A percentile compares a stretch with the other conserved stretches of the same genome.
phyloP scores from a whole-genome alignment of 208 protist genomes.

The Giardia duodenalis region DNA sequence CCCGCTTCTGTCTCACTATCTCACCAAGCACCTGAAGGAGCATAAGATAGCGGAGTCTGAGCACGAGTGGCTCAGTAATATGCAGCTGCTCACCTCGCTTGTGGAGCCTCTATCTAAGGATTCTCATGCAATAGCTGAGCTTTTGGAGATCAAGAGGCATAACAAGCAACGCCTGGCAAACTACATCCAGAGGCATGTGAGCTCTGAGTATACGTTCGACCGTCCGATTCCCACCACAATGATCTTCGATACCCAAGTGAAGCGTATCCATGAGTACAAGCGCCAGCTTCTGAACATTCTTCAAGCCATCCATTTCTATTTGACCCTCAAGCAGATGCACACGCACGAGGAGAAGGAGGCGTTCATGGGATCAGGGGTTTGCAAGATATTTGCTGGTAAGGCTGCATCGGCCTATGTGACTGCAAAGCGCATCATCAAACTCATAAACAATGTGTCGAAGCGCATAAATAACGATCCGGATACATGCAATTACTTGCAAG shows the following conservation, averaged over 20 bases:
- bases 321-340: slow-evolving; percentile 49
- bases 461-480: slow-evolving; percentile 58
- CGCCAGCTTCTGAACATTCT: slow-evolving; percentile 65
- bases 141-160: slow-evolving; percentile 29
- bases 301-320: slow-evolving; percentile 52
- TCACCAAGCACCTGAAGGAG: slow-evolving; percentile 49
- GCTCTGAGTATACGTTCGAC: slow-evolving; percentile 31
- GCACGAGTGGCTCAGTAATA: slow-evolving; percentile 50
- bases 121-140: neutral
- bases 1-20: slow-evolving; percentile 48
- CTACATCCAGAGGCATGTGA: slow-evolving; percentile 47
- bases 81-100: slow-evolving; percentile 50
- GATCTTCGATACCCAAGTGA: slow-evolving; percentile 60
- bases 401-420: slow-evolving; percentile 60
- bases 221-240: slow-evolving; percentile 48
- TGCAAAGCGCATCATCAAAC: slow-evolving; percentile 65
- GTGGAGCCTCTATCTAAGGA: slow-evolving; percentile 44
- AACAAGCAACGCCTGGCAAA: slow-evolving; percentile 54
- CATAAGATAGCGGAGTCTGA: neutral
- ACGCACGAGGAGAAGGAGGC: slow-evolving; percentile 31
- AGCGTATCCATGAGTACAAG: slow-evolving; percentile 76
- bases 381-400: slow-evolving; percentile 62
- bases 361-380: slow-evolving; percentile 38
- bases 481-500: slow-evolving; percentile 52
- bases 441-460: slow-evolving; percentile 60